A percentile compares a stretch with the other conserved stretches of the same genome.
phyloP scores from a whole-genome alignment of 1,284 basidiomycete species.

The Ceratobasidium sp. region DNA sequence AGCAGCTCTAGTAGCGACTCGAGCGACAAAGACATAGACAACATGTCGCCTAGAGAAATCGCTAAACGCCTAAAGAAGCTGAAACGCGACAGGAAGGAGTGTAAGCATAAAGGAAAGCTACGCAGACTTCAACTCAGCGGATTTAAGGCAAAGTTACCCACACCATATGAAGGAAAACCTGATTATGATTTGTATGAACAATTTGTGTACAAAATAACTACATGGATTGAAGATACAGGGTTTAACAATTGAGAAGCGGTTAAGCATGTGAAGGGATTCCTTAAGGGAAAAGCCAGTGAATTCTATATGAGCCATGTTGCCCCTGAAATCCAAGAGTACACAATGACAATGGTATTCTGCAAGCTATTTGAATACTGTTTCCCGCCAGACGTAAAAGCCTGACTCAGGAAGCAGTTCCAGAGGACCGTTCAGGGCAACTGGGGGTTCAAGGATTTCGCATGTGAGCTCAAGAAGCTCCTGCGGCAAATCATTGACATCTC shows the following conservation, averaged over 20 bases:
- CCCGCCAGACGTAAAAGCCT: slow-evolving; percentile 50
- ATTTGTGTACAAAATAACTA: slow-evolving; percentile 24
- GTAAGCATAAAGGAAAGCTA: background rate
- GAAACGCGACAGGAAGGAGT: background rate
- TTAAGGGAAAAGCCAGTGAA: slow-evolving; percentile 20
- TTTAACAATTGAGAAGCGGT: slow-evolving; percentile 10
- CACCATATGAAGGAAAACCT: slow-evolving; percentile 7
- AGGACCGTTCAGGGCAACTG: slow-evolving; percentile 39
- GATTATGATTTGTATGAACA: slow-evolving; percentile 28
- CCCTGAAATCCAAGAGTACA: background rate
- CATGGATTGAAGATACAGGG: slow-evolving; percentile 25
- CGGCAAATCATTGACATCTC: background rate
- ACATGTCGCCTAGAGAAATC: background rate
- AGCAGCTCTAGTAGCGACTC: background rate
- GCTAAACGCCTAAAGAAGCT: background rate
- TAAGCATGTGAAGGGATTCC: slow-evolving; percentile 16
- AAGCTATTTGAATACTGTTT: slow-evolving; percentile 56
- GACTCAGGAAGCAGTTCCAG: slow-evolving; percentile 41
- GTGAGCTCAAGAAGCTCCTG: slow-evolving; percentile 8
- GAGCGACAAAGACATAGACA: background rate
- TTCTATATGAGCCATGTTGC: slow-evolving; percentile 34
- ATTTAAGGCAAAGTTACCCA: slow-evolving; percentile 20
- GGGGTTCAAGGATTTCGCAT: slow-evolving; percentile 44
- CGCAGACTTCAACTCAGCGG: slow-evolving; percentile 13
- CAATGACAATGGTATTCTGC: background rate